Evolutionary conservation across 495 filamentous ascomycete genomes (phyloP), one percentile per base, ranked within the genome.

Genomic region (Echria macrotheca): DNA sequence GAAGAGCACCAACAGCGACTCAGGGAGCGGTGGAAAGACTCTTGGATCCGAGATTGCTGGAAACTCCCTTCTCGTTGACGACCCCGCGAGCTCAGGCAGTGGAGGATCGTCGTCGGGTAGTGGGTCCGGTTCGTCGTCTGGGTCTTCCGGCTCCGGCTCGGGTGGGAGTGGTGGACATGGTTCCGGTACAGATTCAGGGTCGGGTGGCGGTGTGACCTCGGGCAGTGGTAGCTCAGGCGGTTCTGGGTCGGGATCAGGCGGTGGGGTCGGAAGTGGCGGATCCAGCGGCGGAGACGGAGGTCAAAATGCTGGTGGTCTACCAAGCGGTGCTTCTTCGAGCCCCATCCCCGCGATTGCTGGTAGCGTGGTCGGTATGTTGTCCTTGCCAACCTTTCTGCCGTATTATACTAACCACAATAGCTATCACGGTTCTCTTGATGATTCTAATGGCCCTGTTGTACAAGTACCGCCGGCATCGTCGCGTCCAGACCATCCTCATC

Each of bases 381-480:
- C 21, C 14, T 5, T 35, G 28, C 3, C n/a, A n/a, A n/a, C n/a
- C n/a, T n/a, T n/a, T n/a, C n/a, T n/a, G n/a, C n/a, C n/a, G n/a
- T n/a, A n/a, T n/a, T n/a, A n/a, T n/a, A n/a, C n/a, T n/a, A n/a
- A n/a, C n/a, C n/a, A n/a, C n/a, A n/a, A n/a, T 28, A 65, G 62
- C 60, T 4, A 24, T 65, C 39, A 5, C 56, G 1, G 33, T 65
- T 11, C 15, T 63, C 17, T 50, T 65, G 14, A 18, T 65, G 0
- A 32, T 65, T n/a, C 37, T 65, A 2, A 26, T 61, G 1, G 55
- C 55, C 7, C 53, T 65, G 0, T 29, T 63, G 5, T 63, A 55
- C 52, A 54, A 41, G 14, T 63, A 61, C 49, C 59, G 59, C 1
- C 59, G 48, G 31, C 60, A 21, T 2, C 50, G 32, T 14, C 55